phyloP scores from a whole-genome alignment of 2,329 filamentous ascomycete genomes.

The Hypoxylon rubiginosum region DNA sequence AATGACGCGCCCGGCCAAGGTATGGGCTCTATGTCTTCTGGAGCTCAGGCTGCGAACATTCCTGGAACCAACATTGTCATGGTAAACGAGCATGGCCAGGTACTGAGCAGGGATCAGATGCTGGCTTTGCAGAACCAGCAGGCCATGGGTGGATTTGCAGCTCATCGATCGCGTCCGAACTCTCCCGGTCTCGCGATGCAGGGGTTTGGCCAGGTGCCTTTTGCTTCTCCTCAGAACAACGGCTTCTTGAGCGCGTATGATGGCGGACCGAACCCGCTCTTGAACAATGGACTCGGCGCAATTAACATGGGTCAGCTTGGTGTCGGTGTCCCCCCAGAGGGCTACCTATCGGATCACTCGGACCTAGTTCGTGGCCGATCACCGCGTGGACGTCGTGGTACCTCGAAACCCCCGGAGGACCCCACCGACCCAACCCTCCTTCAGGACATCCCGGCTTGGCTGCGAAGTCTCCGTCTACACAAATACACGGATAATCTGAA shows the following conservation, averaged over 20 bases:
- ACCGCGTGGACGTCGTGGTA: conserved; percentile 90
- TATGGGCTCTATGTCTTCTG: conserved; percentile 75
- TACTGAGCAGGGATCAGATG: conserved; percentile 87
- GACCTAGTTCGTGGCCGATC: conserved; percentile 92
- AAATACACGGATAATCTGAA: conserved; percentile 99
- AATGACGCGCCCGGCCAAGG: conserved; percentile 79
- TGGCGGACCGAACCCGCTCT: conserved; percentile 72
- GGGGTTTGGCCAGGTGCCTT: conserved; percentile 74
- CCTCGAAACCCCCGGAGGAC: conserved; percentile 97
- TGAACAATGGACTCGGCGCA: conserved; percentile 77
- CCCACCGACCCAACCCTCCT: conserved; percentile 91
- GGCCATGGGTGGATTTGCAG: conserved; percentile 69
- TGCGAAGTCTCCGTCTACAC: conserved; percentile 92
- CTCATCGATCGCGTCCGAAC: conserved; percentile 85
- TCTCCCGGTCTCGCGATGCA: conserved; percentile 91
- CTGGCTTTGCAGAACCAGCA: conserved; percentile 81
- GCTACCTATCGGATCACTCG: conserved; percentile 93
- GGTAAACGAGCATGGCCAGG: conserved; percentile 93
- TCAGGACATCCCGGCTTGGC: conserved; percentile 96
- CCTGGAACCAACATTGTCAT: conserved; percentile 86
- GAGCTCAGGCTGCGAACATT: conserved; percentile 72
- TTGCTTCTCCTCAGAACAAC: conserved; percentile 92
- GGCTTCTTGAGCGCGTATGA: conserved; percentile 94
- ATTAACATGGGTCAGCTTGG: conserved; percentile 81
- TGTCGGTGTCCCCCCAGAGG: conserved; percentile 78